Evolutionary conservation across 352 stramenopile species (phyloP), one percentile per base, ranked within the genome.

Genomic region (Pelagophyceae sp.): DNA sequence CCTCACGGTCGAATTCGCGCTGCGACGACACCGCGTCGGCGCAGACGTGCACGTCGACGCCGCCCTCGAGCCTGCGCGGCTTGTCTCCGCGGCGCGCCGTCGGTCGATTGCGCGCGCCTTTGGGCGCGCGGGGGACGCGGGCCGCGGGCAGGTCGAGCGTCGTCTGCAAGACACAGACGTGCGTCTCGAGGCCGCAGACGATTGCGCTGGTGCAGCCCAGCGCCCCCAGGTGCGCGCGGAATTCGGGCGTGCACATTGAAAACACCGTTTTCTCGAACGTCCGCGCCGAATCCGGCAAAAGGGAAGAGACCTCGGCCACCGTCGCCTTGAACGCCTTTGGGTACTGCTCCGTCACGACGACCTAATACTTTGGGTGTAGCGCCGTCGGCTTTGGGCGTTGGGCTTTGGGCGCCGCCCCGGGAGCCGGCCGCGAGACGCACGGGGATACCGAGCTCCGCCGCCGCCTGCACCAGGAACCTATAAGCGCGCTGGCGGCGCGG

Each of bases 101-200:
- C n/a, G n/a, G n/a, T n/a, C n/a, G n/a, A n/a, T n/a, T n/a, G n/a
- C n/a, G n/a, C n/a, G n/a, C n/a, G n/a, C n/a, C n/a, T n/a, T n/a
- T n/a, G n/a, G n/a, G n/a, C n/a, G n/a, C n/a, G n/a, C n/a, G n/a
- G n/a, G n/a, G n/a, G n/a, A n/a, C n/a, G n/a, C n/a, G n/a, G n/a
- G n/a, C n/a, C n/a, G n/a, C n/a, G n/a, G n/a, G n/a, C 64, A 96
- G 80, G 70, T 95, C 90, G n/a, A 96, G 83, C 65, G 88, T 91
- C 72, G 90, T 96, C 85, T 95, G 90, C 58, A 94, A 81, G 54
- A 96, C 90, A 72, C 91, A 96, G 65, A 96, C 91, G 76, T 96
- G 91, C 20, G 86, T 85, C 81, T 96, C 91, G 35, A 96, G 93
- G 51, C 91, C 91, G 65, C 90, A 93, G 35, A 96, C 81, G 45